Evolutionary conservation across 2,329 filamentous ascomycete genomes (phyloP).

Genomic region (Botrytis fragariae): DNA sequence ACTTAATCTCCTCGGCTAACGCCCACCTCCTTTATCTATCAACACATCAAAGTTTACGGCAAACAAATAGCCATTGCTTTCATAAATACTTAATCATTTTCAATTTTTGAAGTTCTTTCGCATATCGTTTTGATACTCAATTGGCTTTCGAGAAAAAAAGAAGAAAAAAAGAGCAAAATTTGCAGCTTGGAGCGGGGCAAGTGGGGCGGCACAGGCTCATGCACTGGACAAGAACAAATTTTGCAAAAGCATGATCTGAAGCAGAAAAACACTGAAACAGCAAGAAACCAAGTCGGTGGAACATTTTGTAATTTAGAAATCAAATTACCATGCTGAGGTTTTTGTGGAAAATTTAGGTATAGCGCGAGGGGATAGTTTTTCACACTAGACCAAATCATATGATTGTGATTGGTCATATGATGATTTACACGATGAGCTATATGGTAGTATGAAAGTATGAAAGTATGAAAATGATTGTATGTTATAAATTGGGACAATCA

Average conservation of each 20-base stretch:
- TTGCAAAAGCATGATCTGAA: not conserved
- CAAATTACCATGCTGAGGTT: not conserved
- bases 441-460: not conserved
- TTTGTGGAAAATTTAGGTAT: not conserved
- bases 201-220: not conserved
- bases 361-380: not conserved
- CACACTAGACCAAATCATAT: not conserved
- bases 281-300: not conserved
- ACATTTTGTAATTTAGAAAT: not conserved
- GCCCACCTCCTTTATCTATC: not conserved
- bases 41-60: not conserved
- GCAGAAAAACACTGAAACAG: not conserved
- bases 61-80: not conserved
- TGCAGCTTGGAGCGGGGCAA: not conserved
- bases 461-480: not conserved
- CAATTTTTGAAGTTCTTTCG: not conserved
- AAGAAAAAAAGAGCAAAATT: not conserved
- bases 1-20: not conserved
- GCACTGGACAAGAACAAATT: not conserved
- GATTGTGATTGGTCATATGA: no score
- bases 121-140: not conserved
- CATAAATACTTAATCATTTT: not conserved
- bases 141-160: not conserved
- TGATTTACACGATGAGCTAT: not conserved
- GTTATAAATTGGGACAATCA: not conserved